Base-by-base conservation (phyloP, 2,329 filamentous ascomycete genomes). In the Cryoendolithus antarcticus region DNA sequence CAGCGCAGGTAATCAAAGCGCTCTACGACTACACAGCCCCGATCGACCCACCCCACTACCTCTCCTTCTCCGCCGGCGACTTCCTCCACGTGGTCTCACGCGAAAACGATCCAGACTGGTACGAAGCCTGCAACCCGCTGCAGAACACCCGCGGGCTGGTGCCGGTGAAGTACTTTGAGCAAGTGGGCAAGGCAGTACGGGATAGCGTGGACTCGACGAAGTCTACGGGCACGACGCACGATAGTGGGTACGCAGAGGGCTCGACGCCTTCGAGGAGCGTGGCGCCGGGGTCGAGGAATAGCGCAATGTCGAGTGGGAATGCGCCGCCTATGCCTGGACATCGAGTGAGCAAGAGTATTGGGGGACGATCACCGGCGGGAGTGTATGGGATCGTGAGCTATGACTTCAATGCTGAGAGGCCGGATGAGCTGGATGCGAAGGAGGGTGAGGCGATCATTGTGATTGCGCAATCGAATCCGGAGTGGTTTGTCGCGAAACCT, bases 401-500 rank as follows among this genome's bases (percentile, higher is more conserved):
- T 61, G 86, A 96, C 62, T 98, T 98, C 63, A 77, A 84, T 50
- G 91, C 91, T 1, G 89, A 96, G 63, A 71, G 89, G 41, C 83
- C 86, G n/a, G 91, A 98, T 60, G 91, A 98, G 64, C 65, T 98
- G 42, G 88, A 95, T 50, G 91, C 91, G 35, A 93, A 93, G 61
- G 82, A 86, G 34, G 89, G 88, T 42, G 91, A 98, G 63, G 85
- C 88, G 38, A 95, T 98, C 56, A 95, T 98, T 48, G 88, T 98
- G 39, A 96, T 96, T 58, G 91, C 91, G 32, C 91, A 96, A 62
- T 96, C 89, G 5, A 96, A 96, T 55, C 86, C 89, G 4, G 91
- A 98, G 62, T 98, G 91, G 91, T 96, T 96, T 56, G 89, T 98
- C 45, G 91, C 91, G 37, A 98, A 98, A 64, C 91, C 91, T 11